A percentile compares a stretch with the other conserved stretches of the same genome.
phyloP scores from a whole-genome alignment of 2,329 filamentous ascomycete species.

The Ustilaginoidea virens region DNA sequence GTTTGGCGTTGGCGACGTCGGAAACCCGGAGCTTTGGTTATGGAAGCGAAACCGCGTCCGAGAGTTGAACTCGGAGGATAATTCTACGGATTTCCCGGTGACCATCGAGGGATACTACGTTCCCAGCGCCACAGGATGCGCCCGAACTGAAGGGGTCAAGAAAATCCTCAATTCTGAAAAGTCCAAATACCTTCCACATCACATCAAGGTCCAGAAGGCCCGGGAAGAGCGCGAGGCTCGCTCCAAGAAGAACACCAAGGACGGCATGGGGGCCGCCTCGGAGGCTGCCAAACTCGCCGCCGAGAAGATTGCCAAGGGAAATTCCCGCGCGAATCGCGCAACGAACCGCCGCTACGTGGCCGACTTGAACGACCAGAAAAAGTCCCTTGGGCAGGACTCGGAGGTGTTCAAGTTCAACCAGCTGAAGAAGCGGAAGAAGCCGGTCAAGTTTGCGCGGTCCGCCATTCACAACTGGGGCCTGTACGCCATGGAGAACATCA shows the following conservation, averaged over 20 bases:
- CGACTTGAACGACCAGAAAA: constrained; percentile 90
- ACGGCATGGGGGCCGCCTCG: constrained; percentile 47
- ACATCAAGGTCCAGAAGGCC: constrained; percentile 86
- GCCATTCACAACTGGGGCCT: constrained; percentile 98
- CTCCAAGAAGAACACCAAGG: constrained; percentile 50
- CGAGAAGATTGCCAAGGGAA: constrained; percentile 74
- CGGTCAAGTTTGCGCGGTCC: constrained; percentile 91
- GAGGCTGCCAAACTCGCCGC: constrained; percentile 59
- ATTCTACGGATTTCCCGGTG: constrained; percentile 17
- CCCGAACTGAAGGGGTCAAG: constrained; percentile 83
- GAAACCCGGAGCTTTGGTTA: constrained; percentile 37
- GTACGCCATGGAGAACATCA: constrained; percentile 94
- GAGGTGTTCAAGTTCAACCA: constrained; percentile 97
- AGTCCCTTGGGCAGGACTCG: constrained; percentile 65
- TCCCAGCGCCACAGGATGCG: constrained; percentile 68
- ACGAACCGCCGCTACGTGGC: constrained; percentile 91
- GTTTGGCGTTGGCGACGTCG: constrained; percentile 27
- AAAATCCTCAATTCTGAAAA: constrained; percentile 96
- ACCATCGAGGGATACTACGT: constrained; percentile 60
- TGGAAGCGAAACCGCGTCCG: constrained; percentile 41
- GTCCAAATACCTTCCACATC: constrained; percentile 93
- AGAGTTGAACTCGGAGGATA: constrained; percentile 31
- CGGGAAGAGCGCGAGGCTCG: constrained; percentile 81
- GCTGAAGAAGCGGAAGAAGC: constrained; percentile 98
- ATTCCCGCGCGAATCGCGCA: constrained; percentile 83